Evolutionary conservation across 2,329 filamentous ascomycete species (phyloP).

Genomic region (Helotiales sp.): DNA sequence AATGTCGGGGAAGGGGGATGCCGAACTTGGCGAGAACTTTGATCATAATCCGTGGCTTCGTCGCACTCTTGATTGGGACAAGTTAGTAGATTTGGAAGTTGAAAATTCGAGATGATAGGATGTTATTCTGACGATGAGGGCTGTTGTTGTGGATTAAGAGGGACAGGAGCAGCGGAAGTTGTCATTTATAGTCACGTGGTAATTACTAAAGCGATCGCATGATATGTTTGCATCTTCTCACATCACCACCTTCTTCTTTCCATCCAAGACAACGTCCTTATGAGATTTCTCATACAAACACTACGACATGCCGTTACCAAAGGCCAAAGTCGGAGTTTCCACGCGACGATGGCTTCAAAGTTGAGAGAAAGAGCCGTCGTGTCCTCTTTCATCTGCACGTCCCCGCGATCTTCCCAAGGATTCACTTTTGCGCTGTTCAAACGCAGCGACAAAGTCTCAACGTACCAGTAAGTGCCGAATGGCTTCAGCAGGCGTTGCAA

Average conservation of each 20-base stretch:
- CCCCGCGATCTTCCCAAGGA: constrained; percentile 22
- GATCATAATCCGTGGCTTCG: too few species aligned
- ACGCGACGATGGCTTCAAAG: constrained; percentile 16
- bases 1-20: background rate
- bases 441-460: constrained; percentile 57
- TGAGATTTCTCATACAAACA: background rate
- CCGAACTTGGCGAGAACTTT: background rate
- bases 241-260: background rate
- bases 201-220: too few species aligned
- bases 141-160: too few species aligned
- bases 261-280: background rate
- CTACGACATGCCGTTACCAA: background rate
- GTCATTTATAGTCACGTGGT: too few species aligned
- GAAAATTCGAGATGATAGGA: too few species aligned
- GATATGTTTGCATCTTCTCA: background rate
- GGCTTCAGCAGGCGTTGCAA: background rate
- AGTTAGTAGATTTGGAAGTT: too few species aligned
- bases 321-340: background rate
- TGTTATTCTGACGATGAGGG: too few species aligned
- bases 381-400: constrained; percentile 44
- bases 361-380: constrained; percentile 32
- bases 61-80: too few species aligned
- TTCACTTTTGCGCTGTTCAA: constrained; percentile 61
- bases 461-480: constrained; percentile 52
- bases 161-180: too few species aligned